Evolutionary conservation across 2,329 filamentous ascomycete genomes (phyloP).

Genomic region (Pezicula radicicola): DNA sequence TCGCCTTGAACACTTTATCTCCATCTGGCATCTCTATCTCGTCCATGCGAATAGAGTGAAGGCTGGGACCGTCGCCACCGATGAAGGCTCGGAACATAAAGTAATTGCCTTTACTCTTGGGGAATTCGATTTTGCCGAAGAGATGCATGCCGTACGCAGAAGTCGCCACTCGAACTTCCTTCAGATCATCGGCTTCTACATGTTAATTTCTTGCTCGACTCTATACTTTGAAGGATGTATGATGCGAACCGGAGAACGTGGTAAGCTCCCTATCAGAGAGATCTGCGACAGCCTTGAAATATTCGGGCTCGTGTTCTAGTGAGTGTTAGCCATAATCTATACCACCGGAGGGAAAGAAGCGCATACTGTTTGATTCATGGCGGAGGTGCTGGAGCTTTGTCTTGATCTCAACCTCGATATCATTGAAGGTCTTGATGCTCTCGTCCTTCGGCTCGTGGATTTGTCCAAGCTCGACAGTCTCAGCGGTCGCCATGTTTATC

Average conservation of each 20-base stretch:
- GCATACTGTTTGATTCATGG: constrained; percentile 41
- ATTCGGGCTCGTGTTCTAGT: constrained; percentile 51
- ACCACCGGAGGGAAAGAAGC: neutral
- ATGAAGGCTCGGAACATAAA: constrained; percentile 47
- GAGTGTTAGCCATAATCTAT: neutral
- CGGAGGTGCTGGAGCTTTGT: constrained; percentile 46
- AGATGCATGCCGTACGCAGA: constrained; percentile 47
- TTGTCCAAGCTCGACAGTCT: constrained; percentile 47
- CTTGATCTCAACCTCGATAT: constrained; percentile 49
- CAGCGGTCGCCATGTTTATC: constrained; percentile 30
- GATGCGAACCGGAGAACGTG: constrained; percentile 26
- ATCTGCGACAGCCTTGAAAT: constrained; percentile 45
- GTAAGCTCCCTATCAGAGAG: constrained; percentile 25
- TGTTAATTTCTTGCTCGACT: constrained; percentile 27
- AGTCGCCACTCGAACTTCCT: constrained; percentile 40
- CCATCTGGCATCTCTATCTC: constrained; percentile 40
- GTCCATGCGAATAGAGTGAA: constrained; percentile 44
- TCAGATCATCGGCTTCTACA: constrained; percentile 38
- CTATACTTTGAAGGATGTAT: neutral
- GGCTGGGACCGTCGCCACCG: constrained; percentile 36
- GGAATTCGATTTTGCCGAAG: constrained; percentile 47
- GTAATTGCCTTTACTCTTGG: constrained; percentile 36
- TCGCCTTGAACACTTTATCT: constrained; percentile 40
- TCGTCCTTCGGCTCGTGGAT: constrained; percentile 43
- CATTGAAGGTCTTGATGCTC: constrained; percentile 45